Evolutionary conservation across 2,329 filamentous ascomycete genomes (phyloP).

Genomic region (Ceratocystis albifundus): DNA sequence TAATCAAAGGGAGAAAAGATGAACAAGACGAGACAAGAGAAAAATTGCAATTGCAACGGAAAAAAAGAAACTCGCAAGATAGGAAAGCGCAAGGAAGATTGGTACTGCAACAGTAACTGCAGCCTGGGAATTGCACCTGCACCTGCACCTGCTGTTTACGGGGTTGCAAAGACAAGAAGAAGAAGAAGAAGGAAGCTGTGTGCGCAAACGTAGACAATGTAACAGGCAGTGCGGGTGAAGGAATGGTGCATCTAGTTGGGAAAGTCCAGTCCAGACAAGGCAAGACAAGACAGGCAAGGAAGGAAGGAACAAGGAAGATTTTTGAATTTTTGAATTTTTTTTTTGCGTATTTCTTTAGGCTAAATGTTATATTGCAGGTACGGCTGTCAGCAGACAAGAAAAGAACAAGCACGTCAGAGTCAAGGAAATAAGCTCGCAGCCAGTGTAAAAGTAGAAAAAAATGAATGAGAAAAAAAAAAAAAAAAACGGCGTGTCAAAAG

Average conservation of each 20-base stretch:
- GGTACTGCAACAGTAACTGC: slow-evolving; percentile 1
- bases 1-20: neutral
- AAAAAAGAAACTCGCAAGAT: neutral
- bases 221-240: neutral
- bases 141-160: neutral
- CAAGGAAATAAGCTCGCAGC: neutral
- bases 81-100: neutral
- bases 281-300: neutral
- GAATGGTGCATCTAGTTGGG: neutral
- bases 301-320: neutral
- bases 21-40: slow-evolving; percentile 4
- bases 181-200: neutral
- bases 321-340: too few relatives aligned
- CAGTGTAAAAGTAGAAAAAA: neutral
- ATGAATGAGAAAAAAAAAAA: neutral
- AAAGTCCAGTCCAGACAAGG: neutral
- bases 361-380: too few relatives aligned
- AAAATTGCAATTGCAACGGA: neutral
- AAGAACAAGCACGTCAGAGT: neutral
- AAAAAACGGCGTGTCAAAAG: neutral
- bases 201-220: neutral
- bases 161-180: neutral
- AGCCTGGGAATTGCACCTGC: neutral
- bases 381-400: too few relatives aligned
- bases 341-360: too few relatives aligned